phyloP scores from a whole-genome alignment of 345 rosid genomes.

The Laguncularia racemosa region DNA sequence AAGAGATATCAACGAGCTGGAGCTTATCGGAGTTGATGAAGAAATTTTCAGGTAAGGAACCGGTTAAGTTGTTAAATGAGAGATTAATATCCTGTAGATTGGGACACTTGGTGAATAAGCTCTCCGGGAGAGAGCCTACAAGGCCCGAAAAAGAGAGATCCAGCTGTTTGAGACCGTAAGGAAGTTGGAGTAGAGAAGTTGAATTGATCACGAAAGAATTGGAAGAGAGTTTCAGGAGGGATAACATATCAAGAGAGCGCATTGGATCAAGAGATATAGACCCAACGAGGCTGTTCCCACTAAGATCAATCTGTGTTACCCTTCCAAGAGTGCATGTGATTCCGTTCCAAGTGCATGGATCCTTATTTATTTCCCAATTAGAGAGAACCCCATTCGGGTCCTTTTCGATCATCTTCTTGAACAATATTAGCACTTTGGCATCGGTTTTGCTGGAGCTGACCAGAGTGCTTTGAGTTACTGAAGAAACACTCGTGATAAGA shows the following conservation, averaged over 20 bases:
- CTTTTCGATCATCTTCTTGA: constrained; percentile 58
- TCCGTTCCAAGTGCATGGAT: constrained; percentile 71
- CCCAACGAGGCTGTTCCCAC: constrained; percentile 45
- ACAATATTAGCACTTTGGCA: constrained; percentile 49
- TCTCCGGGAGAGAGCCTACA: constrained; percentile 54
- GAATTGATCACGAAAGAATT: constrained; percentile 53
- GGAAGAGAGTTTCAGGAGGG: constrained; percentile 52
- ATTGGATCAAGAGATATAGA: constrained; percentile 48
- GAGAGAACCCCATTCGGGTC: constrained; percentile 64
- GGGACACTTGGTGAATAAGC: constrained; percentile 44
- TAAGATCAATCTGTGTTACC: constrained; percentile 65
- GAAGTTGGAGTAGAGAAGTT: constrained; percentile 71
- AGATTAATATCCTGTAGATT: constrained; percentile 48
- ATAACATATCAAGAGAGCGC: constrained; percentile 46
- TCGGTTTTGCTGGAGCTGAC: constrained; percentile 57
- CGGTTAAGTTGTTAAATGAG: constrained; percentile 63
- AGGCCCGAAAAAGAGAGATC: constrained; percentile 59
- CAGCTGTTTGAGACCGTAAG: constrained; percentile 52
- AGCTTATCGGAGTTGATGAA: constrained; percentile 45
- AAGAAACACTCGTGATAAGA: constrained; percentile 21
- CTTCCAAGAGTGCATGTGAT: constrained; percentile 64
- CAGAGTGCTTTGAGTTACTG: constrained; percentile 19
- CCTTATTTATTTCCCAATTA: constrained; percentile 42
- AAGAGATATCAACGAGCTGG: constrained; percentile 67
- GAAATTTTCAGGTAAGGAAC: constrained; percentile 51